These are phyloP conservation scores for Kodamaea sp. DNA, from an alignment of 1,139 yeast species.

Conservation along the genomic window DNA sequence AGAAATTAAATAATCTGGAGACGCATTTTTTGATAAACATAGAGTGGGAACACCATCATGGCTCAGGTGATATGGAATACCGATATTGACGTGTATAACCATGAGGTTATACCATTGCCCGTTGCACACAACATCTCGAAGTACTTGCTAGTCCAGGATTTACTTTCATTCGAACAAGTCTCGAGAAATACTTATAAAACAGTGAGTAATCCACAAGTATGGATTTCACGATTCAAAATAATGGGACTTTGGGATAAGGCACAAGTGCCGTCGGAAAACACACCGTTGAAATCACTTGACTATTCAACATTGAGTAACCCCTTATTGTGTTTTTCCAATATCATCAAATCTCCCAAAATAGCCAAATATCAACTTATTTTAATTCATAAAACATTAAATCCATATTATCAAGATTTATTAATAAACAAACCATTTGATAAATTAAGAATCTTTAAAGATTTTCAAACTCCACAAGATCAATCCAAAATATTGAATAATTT, in stretches of 20 bases:
- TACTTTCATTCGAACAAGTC: slow-evolving; percentile 33
- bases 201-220: slow-evolving; percentile 39
- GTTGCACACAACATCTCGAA: slow-evolving; percentile 37
- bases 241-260: slow-evolving; percentile 49
- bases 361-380: slow-evolving; percentile 44
- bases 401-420: slow-evolving; percentile 46
- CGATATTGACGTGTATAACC: slow-evolving; percentile 46
- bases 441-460: slow-evolving; percentile 45
- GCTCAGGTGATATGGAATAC: slow-evolving; percentile 49
- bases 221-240: slow-evolving; percentile 48
- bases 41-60: slow-evolving; percentile 20
- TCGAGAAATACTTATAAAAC: slow-evolving; percentile 39
- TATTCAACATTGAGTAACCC: slow-evolving; percentile 21
- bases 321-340: slow-evolving; percentile 36
- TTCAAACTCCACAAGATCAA: slow-evolving; percentile 48
- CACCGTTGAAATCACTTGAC: slow-evolving; percentile 7
- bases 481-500: slow-evolving; percentile 41
- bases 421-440: slow-evolving; percentile 46
- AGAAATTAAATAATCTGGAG: neutral
- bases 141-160: slow-evolving; percentile 35
- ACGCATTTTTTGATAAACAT: too few species aligned
- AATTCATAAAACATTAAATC: slow-evolving; percentile 40
- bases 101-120: slow-evolving; percentile 38
- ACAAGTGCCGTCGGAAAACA: slow-evolving; percentile 7
- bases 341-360: slow-evolving; percentile 36